Evolutionary conservation across 2,329 filamentous ascomycete genomes (phyloP), one percentile per base, ranked within the genome.

Genomic region (Fusarium nurragi): DNA sequence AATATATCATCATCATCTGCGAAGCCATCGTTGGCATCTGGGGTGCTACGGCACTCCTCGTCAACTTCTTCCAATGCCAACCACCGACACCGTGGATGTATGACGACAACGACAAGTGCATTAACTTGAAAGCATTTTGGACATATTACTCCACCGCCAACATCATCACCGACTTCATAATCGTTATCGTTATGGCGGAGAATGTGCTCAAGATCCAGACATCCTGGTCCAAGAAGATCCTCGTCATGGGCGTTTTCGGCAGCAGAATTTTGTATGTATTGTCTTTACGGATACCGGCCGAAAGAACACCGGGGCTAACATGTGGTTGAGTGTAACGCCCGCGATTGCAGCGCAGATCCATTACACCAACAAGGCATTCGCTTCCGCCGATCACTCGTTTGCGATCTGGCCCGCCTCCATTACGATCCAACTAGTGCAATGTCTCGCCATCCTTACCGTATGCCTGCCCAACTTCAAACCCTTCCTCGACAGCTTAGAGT

Each of bases 231-330:
- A 75, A 75, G 43, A 74, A 71, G 60, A 51, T 57, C 0, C 30
- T 75, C 9, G 73, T 75, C 3, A 74, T 75, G 25, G 48, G 64
- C 8, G 73, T 75, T 6, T 75, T 75, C 34, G 73, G 73, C 0
- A 73, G 73, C 30, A 69, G 73, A 46, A 72, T 74, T 6, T 48
- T 75, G 73, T 74, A 61, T 30, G 71, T 71, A 23, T 21, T 6
- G 12, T 7, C 5, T 9, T 10, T n/a, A 13, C 21, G n/a, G 1
- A n/a, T n/a, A 22, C 19, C 28, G 19, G 18, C 22, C 32, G 43
- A 48, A 16, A 22, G 2, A 1, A 9, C 4, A 18, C 23, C 16
- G 6, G 36, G 14, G 44, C 58, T 68, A 39, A 69, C 46, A 45
- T 6, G 4, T 11, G 13, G 10, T 11, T 23, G 7, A 74, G 71